Evolutionary conservation across 2,329 filamentous ascomycete genomes (phyloP), one percentile per base, ranked within the genome.

Genomic region (Cladorrhinum sp.): DNA sequence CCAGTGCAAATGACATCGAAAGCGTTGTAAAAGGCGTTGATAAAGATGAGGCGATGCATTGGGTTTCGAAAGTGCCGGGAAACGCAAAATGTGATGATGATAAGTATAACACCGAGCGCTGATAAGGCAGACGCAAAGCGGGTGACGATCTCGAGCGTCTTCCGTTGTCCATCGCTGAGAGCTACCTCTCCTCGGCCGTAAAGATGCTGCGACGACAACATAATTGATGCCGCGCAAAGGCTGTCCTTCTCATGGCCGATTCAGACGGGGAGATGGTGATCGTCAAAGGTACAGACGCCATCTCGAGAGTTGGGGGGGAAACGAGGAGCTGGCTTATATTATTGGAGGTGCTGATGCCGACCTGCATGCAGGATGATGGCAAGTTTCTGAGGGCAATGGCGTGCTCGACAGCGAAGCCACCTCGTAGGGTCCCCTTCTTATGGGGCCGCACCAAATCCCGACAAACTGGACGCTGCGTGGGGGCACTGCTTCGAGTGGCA

Each of bases 1-100:
- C 75, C 74, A 1, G 74, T 76, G 23, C 71, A 73, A 7, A 71
- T 69, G 20, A 74, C 73, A 57, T 76, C 75, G 57, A 74, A 68
- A 8, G 71, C 57, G 50, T 75, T 75, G 65, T 70, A 75, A 50
- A 74, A 71, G 20, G 74, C 68, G 63, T 75, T 75, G 64, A 74
- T 72, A 48, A 75, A 70, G 32, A 75, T 75, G 13, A 75, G 70
- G 3, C 74, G 72, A 59, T 75, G 73, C 61, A 74, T 75, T 8
- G 74, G 74, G 55, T 73, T 75, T 8, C 73, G 70, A 56, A 75
- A 75, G 57, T 74, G 68, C 10, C 64, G 67, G 2, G 73, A 74
- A 16, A 63, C 58, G 60, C 52, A 66, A 50, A 72, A 75, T 2
- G 71, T 72, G 22, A 56, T 58, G 51, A 75, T 69, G 58, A 75